Evolutionary conservation across 495 filamentous ascomycete species (phyloP).

Genomic region (Peziza echinospora): DNA sequence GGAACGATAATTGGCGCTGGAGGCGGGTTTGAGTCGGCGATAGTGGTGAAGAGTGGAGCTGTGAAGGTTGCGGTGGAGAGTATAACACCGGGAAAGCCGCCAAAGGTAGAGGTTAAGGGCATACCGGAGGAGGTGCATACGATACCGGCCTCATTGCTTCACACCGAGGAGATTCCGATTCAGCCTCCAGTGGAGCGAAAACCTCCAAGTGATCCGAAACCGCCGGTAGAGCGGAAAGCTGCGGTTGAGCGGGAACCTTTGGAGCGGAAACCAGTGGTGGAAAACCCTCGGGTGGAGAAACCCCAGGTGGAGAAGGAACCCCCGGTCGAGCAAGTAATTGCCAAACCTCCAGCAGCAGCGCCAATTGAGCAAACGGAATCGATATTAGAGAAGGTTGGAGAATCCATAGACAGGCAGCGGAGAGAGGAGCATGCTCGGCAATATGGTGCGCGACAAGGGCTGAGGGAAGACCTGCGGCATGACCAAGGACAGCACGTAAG

Average conservation of each 20-base stretch:
- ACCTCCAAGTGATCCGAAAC: not conserved
- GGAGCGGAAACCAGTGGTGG: too few relatives aligned
- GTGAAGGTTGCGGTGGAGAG: not conserved
- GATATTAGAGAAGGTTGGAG: not conserved
- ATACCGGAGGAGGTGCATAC: not conserved
- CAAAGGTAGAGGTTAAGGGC: not conserved
- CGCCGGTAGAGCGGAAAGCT: not conserved
- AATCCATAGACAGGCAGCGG: not conserved
- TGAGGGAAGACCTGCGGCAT: too few relatives aligned
- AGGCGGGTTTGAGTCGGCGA: slow-evolving; percentile 1
- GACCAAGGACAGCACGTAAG: not conserved
- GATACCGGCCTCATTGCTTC: not conserved
- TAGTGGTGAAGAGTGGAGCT: not conserved
- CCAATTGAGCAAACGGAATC: not conserved
- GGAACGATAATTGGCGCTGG: slow-evolving; percentile 22
- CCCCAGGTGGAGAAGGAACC: too few relatives aligned
- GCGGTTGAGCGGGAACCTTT: too few relatives aligned
- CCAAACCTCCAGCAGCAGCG: not conserved
- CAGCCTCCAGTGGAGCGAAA: too few relatives aligned
- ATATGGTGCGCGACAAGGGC: too few relatives aligned
- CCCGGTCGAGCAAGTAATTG: not conserved
- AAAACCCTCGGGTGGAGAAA: too few relatives aligned
- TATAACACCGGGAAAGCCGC: not conserved
- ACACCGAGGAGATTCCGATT: too few relatives aligned
- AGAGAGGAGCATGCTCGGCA: not conserved